Evolutionary conservation across 2,329 filamentous ascomycete genomes (phyloP).

Genomic region (Aspergillus luchuensis): DNA sequence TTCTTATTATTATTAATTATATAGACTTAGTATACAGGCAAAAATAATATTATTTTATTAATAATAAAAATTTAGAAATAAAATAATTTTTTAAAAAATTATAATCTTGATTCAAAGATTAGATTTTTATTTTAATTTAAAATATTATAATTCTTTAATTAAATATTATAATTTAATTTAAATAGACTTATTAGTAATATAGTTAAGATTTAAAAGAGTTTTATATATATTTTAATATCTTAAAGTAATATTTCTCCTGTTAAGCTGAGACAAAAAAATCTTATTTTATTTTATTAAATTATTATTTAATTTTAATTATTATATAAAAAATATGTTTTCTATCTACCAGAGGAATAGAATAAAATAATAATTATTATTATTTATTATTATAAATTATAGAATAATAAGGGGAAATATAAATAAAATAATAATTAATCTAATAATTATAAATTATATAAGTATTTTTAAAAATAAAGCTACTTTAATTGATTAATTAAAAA

Average conservation of each 20-base stretch:
- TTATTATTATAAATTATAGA: background rate
- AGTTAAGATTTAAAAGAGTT: background rate
- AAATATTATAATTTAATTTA: background rate
- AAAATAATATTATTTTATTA: background rate
- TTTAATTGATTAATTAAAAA: no score
- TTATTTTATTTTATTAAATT: background rate
- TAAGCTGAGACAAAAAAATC: no score
- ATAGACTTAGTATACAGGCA: background rate
- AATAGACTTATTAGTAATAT: background rate
- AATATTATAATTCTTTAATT: background rate
- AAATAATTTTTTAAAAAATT: background rate
- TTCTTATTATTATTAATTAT: background rate
- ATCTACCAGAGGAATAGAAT: no score
- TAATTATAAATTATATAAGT: no score
- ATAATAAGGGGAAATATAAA: background rate
- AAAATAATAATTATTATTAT: no score
- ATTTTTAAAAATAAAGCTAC: no score
- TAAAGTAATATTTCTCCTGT: no score
- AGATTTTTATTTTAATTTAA: slow-evolving; percentile 1
- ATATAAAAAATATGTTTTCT: no score
- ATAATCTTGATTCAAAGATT: background rate
- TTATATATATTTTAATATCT: background rate
- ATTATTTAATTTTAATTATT: no score
- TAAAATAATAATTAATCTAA: no score
- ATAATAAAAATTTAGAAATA: background rate